Base-by-base conservation (phyloP, 148 eudicot species). In the Tetragonia tetragonoides region DNA sequence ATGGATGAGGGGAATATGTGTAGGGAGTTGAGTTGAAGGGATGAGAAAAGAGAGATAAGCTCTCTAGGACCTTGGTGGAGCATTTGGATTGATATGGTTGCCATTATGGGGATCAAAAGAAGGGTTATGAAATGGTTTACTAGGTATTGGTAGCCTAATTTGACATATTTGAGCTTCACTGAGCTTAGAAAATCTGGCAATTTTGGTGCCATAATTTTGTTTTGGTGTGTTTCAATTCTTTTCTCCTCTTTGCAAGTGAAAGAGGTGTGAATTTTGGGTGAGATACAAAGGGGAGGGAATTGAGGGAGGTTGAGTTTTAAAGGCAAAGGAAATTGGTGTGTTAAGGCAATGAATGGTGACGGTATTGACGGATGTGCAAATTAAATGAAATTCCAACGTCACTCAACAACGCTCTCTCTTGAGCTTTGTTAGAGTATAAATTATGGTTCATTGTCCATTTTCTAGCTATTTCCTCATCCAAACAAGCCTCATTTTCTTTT, bases 311-410 rank as follows among this genome's bases (percentile, higher is more conserved):
- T 34, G 78, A 23, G 68, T 68, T 68, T 68, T 77, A 41, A 77
- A 54, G 67, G 10, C 20, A 66, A 68, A 42, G 51, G 51, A n/a
- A n/a, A n/a, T n/a, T n/a, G n/a, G n/a, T n/a, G n/a, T n/a, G 72
- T 23, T 49, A 21, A 24, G 49, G 61, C 56, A 77, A 68, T 77
- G 68, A 77, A 77, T 69, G 75, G 78, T 28, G 34, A 28, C 34
- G 34, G 1, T 28, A 28, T 10, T 34, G 75, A 77, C 60, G 46
- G 80, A 49, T 77, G 80, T 70, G 53, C 37, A 57, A 77, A 68
- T 40, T 77, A 12, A 77, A 77, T 68, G 79, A 77, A 77, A 41
- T 57, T 40, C 47, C 63, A 66, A 76, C 65, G 64, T 76, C 79
- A 66, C 72, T 53, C 66, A 68, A 66, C 73, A 10, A 21, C 10